Evolutionary conservation across 2,329 filamentous ascomycete species (phyloP), one percentile per base, ranked within the genome.

Genomic region (Dactylellina haptotyla): DNA sequence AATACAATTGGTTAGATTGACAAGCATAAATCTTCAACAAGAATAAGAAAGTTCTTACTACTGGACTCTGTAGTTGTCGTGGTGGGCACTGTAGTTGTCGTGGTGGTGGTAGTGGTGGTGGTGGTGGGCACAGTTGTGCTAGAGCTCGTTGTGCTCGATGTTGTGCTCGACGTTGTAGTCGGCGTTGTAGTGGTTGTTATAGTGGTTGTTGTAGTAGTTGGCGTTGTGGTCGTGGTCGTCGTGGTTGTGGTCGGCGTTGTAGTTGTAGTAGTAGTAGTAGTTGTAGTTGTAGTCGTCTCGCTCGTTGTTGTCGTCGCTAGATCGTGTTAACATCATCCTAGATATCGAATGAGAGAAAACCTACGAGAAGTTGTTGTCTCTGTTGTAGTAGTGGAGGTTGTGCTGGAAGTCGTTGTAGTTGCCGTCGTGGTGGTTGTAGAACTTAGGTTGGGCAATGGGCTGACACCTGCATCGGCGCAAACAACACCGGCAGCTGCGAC

Each of bases 391-490:
- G 50, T 54, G 18, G 50, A 18, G 1, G 50, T 34, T 6, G 26
- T 54, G n/a, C 20, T 50, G 20, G 45, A 34, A 16, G 26, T 34
- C 16, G 46, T 43, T 2, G 59, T 45, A 5, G 59, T 54, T 14
- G 48, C 46, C 25, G 59, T 54, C 18, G 59, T 54, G 4, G 56
- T 61, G 18, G 57, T 48, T 1, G 57, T 48, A 16, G 26, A 41
- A 25, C 23, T 20, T 14, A 34, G 18, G 18, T 56, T 39, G 16
- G 48, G 48, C 20, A 54, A 16, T 14, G 50, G 18, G 14, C 43
- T 20, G 4, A 65, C 61, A 1, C 61, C 61, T 2, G 39, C 50
- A 18, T 57, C 61, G 1, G 16, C 37, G 34, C 61, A 65, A n/a
- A 57, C 1, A 30, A 48, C 39, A 50, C 18, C 37, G 20, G 39